Conservation (phyloP, 2,329 filamentous ascomycete genomes). For the Neofusicoccum sp. region DNA sequence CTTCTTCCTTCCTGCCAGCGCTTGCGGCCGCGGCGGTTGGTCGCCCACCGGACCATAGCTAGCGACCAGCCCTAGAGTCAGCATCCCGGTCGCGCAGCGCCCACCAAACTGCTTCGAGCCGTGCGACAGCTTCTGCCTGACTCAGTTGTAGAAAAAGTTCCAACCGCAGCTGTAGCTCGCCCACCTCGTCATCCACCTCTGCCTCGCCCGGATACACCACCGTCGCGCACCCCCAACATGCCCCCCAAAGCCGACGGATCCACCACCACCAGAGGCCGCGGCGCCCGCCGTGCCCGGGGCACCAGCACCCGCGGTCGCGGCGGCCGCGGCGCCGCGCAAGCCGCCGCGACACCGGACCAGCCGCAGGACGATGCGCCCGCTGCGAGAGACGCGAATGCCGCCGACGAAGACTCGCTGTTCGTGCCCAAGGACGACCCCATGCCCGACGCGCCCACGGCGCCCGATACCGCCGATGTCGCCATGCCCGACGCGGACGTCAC, state of each 20-base stretch:
- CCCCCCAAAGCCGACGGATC: constrained; percentile 30
- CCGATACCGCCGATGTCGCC: neutral
- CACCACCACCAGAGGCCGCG: constrained; percentile 23
- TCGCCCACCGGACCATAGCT: neutral
- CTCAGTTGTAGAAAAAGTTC: constrained; percentile 7
- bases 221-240: constrained; percentile 29
- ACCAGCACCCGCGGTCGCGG: constrained; percentile 20
- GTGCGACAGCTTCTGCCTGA: constrained; percentile 2
- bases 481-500: constrained; percentile 4
- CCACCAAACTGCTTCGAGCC: neutral
- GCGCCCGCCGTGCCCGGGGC: constrained; percentile 24
- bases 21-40: neutral
- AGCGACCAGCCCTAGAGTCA: neutral
- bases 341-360: constrained; percentile 24
- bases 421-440: constrained; percentile 18
- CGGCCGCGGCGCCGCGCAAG: constrained; percentile 21
- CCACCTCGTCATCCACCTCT: constrained; percentile 1
- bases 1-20: neutral
- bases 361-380: constrained; percentile 21
- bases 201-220: neutral
- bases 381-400: neutral
- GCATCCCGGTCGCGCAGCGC: neutral
- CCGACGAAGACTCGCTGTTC: constrained; percentile 22
- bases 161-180: neutral
- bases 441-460: neutral